These are phyloP conservation scores for Aspergillus nomiae DNA, from an alignment of 2,329 filamentous ascomycete species.

Conservation along the genomic window DNA sequence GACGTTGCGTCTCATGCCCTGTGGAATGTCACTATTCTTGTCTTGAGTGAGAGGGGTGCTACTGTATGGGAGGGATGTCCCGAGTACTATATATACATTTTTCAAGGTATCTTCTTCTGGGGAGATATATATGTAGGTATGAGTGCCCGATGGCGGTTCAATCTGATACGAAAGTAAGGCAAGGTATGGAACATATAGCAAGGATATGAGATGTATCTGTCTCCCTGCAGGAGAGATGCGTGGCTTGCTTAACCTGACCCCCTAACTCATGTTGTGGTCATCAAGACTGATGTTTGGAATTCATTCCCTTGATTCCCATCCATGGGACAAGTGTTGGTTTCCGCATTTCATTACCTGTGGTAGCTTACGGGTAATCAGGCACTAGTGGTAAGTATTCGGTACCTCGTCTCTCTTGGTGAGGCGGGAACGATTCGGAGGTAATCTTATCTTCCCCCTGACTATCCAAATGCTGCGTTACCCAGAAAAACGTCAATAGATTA, in stretches of 20 bases:
- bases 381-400: not conserved
- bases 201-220: not conserved
- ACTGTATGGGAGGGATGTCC: not conserved
- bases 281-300: not conserved
- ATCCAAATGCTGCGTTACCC: not conserved
- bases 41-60: not conserved
- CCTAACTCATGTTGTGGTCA: not conserved
- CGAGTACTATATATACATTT: too few relatives aligned
- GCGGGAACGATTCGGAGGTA: not conserved
- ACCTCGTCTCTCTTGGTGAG: not conserved
- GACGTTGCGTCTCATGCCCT: not conserved
- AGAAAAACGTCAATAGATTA: not conserved
- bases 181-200: not conserved
- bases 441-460: not conserved
- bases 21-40: conserved; percentile 5
- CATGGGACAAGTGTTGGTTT: not conserved
- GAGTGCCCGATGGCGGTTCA: not conserved
- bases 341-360: not conserved
- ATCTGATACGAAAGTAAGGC: not conserved
- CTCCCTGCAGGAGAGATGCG: not conserved
- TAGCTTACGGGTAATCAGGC: not conserved
- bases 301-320: not conserved
- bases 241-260: not conserved
- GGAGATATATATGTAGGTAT: not conserved
- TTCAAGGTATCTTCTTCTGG: too few relatives aligned